Evolutionary conservation across 495 filamentous ascomycete species (phyloP), one percentile per base, ranked within the genome.

Genomic region (Penicillium herquei): DNA sequence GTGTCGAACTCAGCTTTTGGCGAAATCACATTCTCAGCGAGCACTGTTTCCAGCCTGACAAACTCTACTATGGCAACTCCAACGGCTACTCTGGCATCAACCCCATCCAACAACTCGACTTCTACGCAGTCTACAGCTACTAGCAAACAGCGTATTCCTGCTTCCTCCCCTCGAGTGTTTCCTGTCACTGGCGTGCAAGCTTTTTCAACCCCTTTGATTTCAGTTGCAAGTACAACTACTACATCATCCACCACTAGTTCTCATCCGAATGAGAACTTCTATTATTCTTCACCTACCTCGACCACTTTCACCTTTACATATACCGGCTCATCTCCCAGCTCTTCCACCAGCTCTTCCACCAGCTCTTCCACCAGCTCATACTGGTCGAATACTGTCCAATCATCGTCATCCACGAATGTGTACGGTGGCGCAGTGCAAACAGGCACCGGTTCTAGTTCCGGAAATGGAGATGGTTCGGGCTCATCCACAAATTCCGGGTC

Each of bases 401-500:
- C 52, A 11, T 26, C 49, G 4, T 65, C 65, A 13, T 54, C 58
- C 5, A 43, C 47, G 1, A 16, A 41, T 41, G 12, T 14, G 12
- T 56, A 16, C 31, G 42, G 51, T 17, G 37, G 35, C 14, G 33
- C 59, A 31, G 56, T 34, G 16, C 33, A 56, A 13, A 58, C 64
- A 40, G 40, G 47, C 13, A 55, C 48, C 16, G 40, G 17, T 31
- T 21, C 35, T n/a, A 44, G 39, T 9, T 51, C 50, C 9, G 54
- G 59, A 11, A 53, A 41, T 37, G 56, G 42, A 37, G 34, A 18
- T 26, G 51, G 51, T 11, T 35, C 51, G 13, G 41, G 40, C 8
- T 46, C 51, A 26, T 56, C 65, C 10, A 52, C 57, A 12, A 59
- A 62, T 6, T 56, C 60, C 12, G 62, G 63, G 12, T 62, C 41